Base-by-base conservation (phyloP, 495 filamentous ascomycete species). In the Neurospora hispaniola region DNA sequence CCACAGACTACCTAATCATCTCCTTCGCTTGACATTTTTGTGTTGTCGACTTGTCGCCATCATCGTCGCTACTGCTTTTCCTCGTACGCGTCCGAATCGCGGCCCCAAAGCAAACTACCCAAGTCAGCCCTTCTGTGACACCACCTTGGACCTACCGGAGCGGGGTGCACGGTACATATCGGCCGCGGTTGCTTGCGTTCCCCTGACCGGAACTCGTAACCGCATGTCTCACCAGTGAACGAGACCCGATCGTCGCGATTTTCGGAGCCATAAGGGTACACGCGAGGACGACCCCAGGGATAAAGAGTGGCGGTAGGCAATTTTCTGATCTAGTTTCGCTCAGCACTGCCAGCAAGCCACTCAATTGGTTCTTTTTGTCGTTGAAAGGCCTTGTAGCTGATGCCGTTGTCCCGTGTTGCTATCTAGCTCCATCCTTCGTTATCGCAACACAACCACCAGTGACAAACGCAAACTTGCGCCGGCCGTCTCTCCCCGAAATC, bases 221-320 rank as follows among this genome's bases (percentile, higher is more conserved):
- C 69, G 42, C 69, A 71, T 71, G 69, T 71, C 46, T 71, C 54
- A 69, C 38, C 40, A 73, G 70, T 69, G 71, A 71, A 71, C 69
- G 27, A 72, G 40, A 71, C 9, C 40, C 40, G 27, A 66, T 66
- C 27, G 14, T 66, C 54, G 54, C 54, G 54, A 66, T 66, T 66
- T 66, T 66, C 71, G 68, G 71, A 74, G 73, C 54, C 43, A 46
- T 66, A 66, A 66, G 54, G 54, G 54, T 66, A 66, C 27, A 66
- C 23, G 18, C 27, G 27, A 31, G 27, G 54, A 35, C 27, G 12
- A 35, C 54, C 35, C 54, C 54, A 66, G 54, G 54, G 54, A 66
- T 66, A 66, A 66, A 66, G 54, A 66, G 54, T 66, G 54, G 54
- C 54, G 54, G 54, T 62, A 62, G 54, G 54, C 27, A 62, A 62